phyloP scores from a whole-genome alignment of 1,284 basidiomycete species.

The Ceratobasidium papillatum region DNA sequence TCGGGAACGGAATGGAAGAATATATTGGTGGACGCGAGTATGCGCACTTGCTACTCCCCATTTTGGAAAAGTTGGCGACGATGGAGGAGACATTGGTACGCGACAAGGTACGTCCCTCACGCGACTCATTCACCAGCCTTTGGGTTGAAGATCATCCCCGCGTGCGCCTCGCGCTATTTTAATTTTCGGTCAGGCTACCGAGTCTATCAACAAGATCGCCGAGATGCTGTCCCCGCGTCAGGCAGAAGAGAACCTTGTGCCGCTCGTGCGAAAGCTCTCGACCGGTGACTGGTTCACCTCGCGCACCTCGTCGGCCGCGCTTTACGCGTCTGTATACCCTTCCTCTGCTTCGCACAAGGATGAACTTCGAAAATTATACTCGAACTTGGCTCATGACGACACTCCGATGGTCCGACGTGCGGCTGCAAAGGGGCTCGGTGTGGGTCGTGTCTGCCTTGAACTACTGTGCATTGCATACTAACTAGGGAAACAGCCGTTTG shows the following conservation, averaged over 20 bases:
- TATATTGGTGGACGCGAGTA: slow-evolving; percentile 92
- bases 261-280: slow-evolving; percentile 88
- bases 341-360: slow-evolving; percentile 81
- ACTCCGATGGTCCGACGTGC: slow-evolving; percentile 99
- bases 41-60: slow-evolving; percentile 90
- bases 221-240: slow-evolving; percentile 79
- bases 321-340: slow-evolving; percentile 93
- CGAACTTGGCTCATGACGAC: slow-evolving; percentile 88
- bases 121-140: not conserved
- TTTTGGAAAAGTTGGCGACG: slow-evolving; percentile 94
- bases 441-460: slow-evolving; percentile 58
- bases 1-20: slow-evolving; percentile 91
- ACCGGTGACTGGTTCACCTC: slow-evolving; percentile 99
- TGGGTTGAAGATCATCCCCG: not conserved
- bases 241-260: slow-evolving; percentile 92
- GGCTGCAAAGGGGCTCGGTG: slow-evolving; percentile 94
- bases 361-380: slow-evolving; percentile 89
- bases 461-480: not conserved
- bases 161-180: slow-evolving; percentile 13
- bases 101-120: slow-evolving; percentile 80
- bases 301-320: slow-evolving; percentile 92
- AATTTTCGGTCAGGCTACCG: slow-evolving; percentile 74
- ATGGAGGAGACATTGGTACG: slow-evolving; percentile 98
- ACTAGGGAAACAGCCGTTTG: slow-evolving; percentile 65
- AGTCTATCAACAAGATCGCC: slow-evolving; percentile 95